A percentile compares a stretch with the other conserved stretches of the same genome.
Evolutionary conservation across 2,329 filamentous ascomycete genomes (phyloP).

Genomic region (Nothopassalora personata): DNA sequence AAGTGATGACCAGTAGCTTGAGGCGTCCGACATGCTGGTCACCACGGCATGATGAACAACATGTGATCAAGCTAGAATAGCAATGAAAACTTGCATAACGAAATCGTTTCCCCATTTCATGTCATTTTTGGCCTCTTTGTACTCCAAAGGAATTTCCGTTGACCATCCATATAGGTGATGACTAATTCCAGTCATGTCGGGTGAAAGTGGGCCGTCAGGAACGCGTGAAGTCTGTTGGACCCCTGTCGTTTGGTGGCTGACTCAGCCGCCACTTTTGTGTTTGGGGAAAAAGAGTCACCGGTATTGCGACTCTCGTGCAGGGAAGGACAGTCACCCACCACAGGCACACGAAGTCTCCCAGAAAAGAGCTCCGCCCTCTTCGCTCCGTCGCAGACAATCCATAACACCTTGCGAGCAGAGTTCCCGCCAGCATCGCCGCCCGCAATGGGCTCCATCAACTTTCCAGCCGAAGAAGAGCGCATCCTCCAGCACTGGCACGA

Average conservation of each 20-base stretch:
- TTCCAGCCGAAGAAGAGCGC: conserved; percentile 83
- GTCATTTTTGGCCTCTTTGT: not conserved
- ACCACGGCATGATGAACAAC: not conserved
- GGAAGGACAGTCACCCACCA: not conserved
- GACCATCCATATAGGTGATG: not conserved
- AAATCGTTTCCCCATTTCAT: not conserved
- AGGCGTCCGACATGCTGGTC: not conserved
- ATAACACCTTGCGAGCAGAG: not conserved
- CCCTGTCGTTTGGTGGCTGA: not conserved
- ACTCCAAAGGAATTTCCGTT: not conserved
- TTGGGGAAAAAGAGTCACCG: not conserved
- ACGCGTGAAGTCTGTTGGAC: not conserved
- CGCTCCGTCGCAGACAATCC: not conserved
- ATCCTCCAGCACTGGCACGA: conserved; percentile 83
- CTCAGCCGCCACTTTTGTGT: not conserved
- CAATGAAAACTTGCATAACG: not conserved
- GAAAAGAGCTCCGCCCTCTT: not conserved
- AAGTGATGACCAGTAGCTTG: not conserved
- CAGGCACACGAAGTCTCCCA: not conserved
- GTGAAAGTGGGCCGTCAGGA: not conserved
- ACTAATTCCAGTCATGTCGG: not conserved
- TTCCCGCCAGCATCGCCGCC: conserved; percentile 7
- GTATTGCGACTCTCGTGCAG: not conserved
- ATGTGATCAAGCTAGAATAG: not conserved
- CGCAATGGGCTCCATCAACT: conserved; percentile 58